Evolutionary conservation across 2,329 filamentous ascomycete species (phyloP).

Genomic region (Trichoderma sp.): DNA sequence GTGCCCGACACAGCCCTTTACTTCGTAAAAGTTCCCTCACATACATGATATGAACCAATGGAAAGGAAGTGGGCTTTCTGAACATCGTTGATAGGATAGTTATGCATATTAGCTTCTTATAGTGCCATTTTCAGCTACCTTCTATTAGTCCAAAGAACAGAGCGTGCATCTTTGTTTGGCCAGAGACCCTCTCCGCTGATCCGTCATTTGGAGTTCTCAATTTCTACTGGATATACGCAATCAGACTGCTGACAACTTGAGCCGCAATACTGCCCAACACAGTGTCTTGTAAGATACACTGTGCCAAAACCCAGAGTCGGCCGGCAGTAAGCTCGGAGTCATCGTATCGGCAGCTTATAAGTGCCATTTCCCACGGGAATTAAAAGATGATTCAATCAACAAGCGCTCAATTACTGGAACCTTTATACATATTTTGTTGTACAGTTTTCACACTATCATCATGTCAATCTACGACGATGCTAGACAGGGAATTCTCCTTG

Average conservation of each 20-base stretch:
- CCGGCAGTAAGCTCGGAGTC: background rate
- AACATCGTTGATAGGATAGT: too few relatives aligned
- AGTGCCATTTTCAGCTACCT: too few relatives aligned
- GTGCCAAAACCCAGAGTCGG: background rate
- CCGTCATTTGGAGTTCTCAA: too few relatives aligned
- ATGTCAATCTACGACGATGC: slow-evolving; percentile 9
- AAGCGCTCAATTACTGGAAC: background rate
- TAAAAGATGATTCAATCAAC: background rate
- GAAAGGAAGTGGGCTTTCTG: too few relatives aligned
- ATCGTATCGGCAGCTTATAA: background rate
- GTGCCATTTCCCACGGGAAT: background rate
- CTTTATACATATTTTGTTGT: background rate
- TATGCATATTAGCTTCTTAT: too few relatives aligned
- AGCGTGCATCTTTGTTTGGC: too few relatives aligned
- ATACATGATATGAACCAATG: too few relatives aligned
- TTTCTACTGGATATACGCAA: too few relatives aligned
- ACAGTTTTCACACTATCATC: background rate
- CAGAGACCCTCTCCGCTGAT: too few relatives aligned
- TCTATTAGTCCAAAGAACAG: too few relatives aligned
- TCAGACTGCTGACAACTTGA: background rate
- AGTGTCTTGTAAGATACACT: background rate
- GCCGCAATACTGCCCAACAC: slow-evolving; percentile 3
- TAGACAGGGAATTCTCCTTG: background rate
- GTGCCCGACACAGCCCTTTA: too few relatives aligned
- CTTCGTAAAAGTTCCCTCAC: too few relatives aligned